Evolutionary conservation across 2,329 filamentous ascomycete genomes (phyloP).

Genomic region (Beauveria bassiana): DNA sequence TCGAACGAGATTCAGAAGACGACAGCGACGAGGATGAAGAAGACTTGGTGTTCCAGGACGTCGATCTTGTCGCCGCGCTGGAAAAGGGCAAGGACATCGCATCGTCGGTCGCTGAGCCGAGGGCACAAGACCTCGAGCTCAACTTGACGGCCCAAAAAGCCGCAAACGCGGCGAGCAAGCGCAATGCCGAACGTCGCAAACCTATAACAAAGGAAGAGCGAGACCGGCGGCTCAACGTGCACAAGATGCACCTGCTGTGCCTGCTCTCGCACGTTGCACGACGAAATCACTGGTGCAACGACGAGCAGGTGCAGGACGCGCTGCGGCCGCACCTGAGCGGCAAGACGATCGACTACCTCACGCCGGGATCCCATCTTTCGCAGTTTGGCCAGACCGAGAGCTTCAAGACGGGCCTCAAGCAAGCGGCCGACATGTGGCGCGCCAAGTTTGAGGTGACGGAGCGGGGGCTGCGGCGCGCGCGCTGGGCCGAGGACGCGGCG

Average conservation of each 20-base stretch:
- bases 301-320: conserved; percentile 56
- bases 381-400: conserved; percentile 72
- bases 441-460: conserved; percentile 63
- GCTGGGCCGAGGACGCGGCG: conserved; percentile 66
- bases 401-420: conserved; percentile 70
- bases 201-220: conserved; percentile 47
- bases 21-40: conserved; percentile 33
- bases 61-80: conserved; percentile 32
- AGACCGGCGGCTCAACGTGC: conserved; percentile 59
- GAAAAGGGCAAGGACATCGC: conserved; percentile 14
- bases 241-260: conserved; percentile 80
- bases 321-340: conserved; percentile 58
- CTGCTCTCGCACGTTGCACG: conserved; percentile 68
- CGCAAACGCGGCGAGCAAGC: conserved; percentile 23
- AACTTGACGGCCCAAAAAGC: conserved; percentile 42
- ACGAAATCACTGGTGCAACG: conserved; percentile 87
- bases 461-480: conserved; percentile 58
- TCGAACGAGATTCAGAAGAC: conserved; percentile 41
- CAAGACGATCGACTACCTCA: conserved; percentile 59
- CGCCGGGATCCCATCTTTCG: conserved; percentile 56
- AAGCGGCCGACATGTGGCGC: conserved; percentile 59
- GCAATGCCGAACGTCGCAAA: conserved; percentile 36
- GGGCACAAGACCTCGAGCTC: conserved; percentile 37
- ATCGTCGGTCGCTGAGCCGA: conserved; percentile 16
- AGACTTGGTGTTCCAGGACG: conserved; percentile 36